These are phyloP conservation scores for Talaromyces adpressus DNA, from an alignment of 495 filamentous ascomycete genomes.

Conservation along the genomic window DNA sequence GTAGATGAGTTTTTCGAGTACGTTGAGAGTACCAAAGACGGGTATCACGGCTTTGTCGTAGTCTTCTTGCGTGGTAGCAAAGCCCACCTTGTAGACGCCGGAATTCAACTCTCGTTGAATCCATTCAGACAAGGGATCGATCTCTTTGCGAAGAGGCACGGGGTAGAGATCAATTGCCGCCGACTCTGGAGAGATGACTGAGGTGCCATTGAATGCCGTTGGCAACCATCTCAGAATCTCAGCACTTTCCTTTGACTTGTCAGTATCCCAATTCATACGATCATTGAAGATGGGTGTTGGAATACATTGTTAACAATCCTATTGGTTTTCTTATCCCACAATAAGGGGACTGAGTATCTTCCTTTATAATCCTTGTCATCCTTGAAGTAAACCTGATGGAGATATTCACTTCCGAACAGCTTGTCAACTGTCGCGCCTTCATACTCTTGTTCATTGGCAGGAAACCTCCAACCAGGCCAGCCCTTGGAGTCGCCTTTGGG, in stretches of 20 bases:
- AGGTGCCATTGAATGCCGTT: slow-evolving; percentile 34
- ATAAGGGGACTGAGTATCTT: slow-evolving; percentile 45
- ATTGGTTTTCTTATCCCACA: slow-evolving; percentile 46
- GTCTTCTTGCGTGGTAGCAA: slow-evolving; percentile 37
- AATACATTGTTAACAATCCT: slow-evolving; percentile 42
- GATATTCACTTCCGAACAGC: slow-evolving; percentile 39
- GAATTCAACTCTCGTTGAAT: slow-evolving; percentile 39
- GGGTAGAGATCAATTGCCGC: slow-evolving; percentile 40
- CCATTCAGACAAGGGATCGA: slow-evolving; percentile 38
- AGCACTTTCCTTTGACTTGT: slow-evolving; percentile 30
- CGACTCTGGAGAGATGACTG: slow-evolving; percentile 20
- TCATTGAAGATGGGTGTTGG: not conserved
- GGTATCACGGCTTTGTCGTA: slow-evolving; percentile 38
- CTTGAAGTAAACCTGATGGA: slow-evolving; percentile 48
- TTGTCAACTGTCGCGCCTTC: slow-evolving; percentile 43
- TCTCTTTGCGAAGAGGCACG: slow-evolving; percentile 24
- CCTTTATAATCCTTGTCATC: slow-evolving; percentile 45
- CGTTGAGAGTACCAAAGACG: slow-evolving; percentile 46
- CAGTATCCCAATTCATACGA: not conserved
- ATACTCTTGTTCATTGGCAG: slow-evolving; percentile 39
- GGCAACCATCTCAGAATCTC: slow-evolving; percentile 47
- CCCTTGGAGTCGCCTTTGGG: slow-evolving; percentile 48
- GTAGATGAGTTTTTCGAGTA: slow-evolving; percentile 38
- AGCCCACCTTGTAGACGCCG: slow-evolving; percentile 51
- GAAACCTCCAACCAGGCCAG: slow-evolving; percentile 46